A percentile compares a stretch with the other conserved stretches of the same genome.
Conservation (phyloP, 371 early-diverging fungal species). For the Dentiscutata heterogama region DNA sequence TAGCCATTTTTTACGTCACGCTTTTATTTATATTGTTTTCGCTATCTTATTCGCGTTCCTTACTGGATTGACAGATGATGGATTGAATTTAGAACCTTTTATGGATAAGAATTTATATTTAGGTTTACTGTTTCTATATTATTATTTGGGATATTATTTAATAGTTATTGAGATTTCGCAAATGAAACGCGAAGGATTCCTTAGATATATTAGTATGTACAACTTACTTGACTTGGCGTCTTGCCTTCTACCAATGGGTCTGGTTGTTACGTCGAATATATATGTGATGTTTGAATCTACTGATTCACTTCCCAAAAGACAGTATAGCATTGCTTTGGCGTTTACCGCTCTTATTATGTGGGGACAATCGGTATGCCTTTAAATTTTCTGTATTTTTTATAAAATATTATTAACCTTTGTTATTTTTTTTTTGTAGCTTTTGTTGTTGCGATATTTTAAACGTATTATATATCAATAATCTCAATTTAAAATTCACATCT, state of each 20-base stretch:
- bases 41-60: conserved; percentile 5
- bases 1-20: conserved; percentile 15
- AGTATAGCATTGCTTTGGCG: not conserved
- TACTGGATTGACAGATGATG: not conserved
- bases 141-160: conserved; percentile 34
- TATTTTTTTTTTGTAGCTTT: not conserved
- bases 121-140: not conserved
- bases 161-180: not conserved
- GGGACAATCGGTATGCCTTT: not conserved
- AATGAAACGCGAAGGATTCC: not conserved
- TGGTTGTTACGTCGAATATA: not conserved
- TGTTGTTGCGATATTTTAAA: not conserved
- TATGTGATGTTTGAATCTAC: not conserved
- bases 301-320: not conserved
- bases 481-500: not conserved
- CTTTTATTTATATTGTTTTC: not conserved
- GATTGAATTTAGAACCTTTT: not conserved
- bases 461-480: not conserved
- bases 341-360: conserved; percentile 21
- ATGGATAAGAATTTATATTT: no score
- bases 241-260: not conserved
- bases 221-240: conserved; percentile 5
- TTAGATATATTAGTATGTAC: not conserved
- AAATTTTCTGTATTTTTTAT: not conserved
- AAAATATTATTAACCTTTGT: not conserved